These are phyloP conservation scores for Chytriomyces hyalinus DNA, from an alignment of 192 early-diverging fungal species.

Conservation along the genomic window DNA sequence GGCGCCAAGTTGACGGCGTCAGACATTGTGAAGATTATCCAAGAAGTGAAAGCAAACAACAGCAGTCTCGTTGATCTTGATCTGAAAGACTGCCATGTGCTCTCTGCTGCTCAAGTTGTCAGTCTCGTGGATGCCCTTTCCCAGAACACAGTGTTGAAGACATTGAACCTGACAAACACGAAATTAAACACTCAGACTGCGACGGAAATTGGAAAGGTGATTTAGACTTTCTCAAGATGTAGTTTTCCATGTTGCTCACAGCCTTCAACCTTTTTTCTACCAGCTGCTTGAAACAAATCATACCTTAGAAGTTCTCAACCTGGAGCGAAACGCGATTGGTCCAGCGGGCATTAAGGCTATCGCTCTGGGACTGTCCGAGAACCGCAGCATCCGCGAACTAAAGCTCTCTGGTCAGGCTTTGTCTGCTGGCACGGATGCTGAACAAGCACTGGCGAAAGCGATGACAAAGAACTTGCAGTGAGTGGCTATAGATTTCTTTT, in stretches of 20 bases:
- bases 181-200: constrained; percentile 44
- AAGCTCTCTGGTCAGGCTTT: constrained; percentile 34
- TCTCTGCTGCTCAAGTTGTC: constrained; percentile 27
- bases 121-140: constrained; percentile 32
- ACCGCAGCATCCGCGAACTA: constrained; percentile 28
- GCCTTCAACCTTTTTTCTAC: background rate
- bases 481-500: background rate
- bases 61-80: constrained; percentile 13
- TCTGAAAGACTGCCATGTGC: constrained; percentile 37
- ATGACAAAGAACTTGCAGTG: constrained; percentile 29
- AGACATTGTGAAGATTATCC: constrained; percentile 22
- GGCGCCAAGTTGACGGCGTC: constrained; percentile 2
- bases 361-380: constrained; percentile 34
- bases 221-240: background rate
- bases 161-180: constrained; percentile 38
- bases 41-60: constrained; percentile 15
- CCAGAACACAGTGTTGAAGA: constrained; percentile 34
- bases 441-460: constrained; percentile 28
- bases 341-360: constrained; percentile 41
- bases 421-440: constrained; percentile 33
- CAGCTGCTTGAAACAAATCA: constrained; percentile 33
- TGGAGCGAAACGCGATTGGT: constrained; percentile 39
- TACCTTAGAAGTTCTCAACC: constrained; percentile 32
- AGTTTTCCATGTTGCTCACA: background rate
- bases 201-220: constrained; percentile 27